Evolutionary conservation across 2,329 filamentous ascomycete genomes (phyloP), one percentile per base, ranked within the genome.

Genomic region (Fusarium clavum): DNA sequence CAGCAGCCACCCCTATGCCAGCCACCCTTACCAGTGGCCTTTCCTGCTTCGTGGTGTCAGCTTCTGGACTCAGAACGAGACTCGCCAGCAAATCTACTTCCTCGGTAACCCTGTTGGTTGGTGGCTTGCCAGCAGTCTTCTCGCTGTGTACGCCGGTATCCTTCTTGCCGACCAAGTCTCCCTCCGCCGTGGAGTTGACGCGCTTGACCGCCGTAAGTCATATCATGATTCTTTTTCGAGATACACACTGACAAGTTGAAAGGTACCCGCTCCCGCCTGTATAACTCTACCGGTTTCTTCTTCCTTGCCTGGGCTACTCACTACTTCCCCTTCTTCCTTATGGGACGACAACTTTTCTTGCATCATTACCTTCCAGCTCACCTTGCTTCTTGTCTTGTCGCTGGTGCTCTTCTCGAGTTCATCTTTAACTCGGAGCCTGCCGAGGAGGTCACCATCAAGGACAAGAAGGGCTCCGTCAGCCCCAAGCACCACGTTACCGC

Each of bases 281-380:
- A 99, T 84, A 98, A 98, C 86, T 98, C 94, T 57, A 98, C 96
- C 1, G 96, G 96, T 25, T 99, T 99, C 88, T 97, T 99, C 85
- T 98, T 98, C 89, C 88, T 99, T 61, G 94, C 94, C 59, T 99
- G 96, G 96, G 94, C 93, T 16, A 95, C 94, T 4, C 96, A 99
- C 80, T 99, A 98, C 85, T 90, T 97, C 81, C 95, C 95, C 55
- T 99, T 99, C 86, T 99, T 90, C 84, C 89, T 98, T 70, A 99
- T 99, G 95, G 95, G 95, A 61, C 94, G 95, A 75, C 95, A 99
- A 81, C 90, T 98, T 71, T 99, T 99, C 90, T 82, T 99, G 73
- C 96, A 99, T 81, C 96, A 99, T 82, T 99, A 99, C 79, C 88
- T 99, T 6, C 96, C 96, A 1, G 94, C 96, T 2, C 96, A 99